Evolutionary conservation across 1,284 basidiomycete species (phyloP), one percentile per base, ranked within the genome.

Genomic region (Psilocybe mexicana): DNA sequence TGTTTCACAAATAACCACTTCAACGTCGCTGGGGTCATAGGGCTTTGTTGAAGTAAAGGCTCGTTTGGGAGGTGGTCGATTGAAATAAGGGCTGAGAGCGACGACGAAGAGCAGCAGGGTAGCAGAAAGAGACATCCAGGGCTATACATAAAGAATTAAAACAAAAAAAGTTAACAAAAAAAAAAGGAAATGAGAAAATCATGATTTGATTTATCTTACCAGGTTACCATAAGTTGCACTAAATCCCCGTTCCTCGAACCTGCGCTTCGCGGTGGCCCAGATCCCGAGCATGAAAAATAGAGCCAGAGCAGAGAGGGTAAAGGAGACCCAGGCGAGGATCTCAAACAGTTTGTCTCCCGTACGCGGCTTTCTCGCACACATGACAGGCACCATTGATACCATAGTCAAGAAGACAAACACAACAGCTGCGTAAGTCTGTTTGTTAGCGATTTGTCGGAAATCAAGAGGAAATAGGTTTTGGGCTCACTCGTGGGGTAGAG

Each of bases 241-340:
- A 55, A 69, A 72, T 10, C 73, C 73, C 30, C 62, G 64, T 40
- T 56, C 63, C 55, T 66, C 65, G 55, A 74, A 73, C 40, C 69
- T 64, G 8, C 63, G 50, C 38, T 66, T 71, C 23, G 72, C 72
- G 23, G 65, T 60, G 50, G 59, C 66, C 64, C 67, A 73, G 30
- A 72, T 71, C 1, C 67, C 66, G n/a, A 72, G 67, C 66, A 67
- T 71, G 51, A 74, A 74, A n/a, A 71, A 53, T 52, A 74, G 72
- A 18, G 69, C 69, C 10, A 71, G 43, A 26, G 63, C 57, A 3
- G 71, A 72, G 1, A 62, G 52, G 2, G 65, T 48, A 50, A 72
- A 69, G 0, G 72, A 67, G 1, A 59, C 59, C 61, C 65, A 62
- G 23, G 64, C 62, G 4, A 70, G 66, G 44, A 67, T 26, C 38